Evolutionary conservation across 2,329 filamentous ascomycete genomes (phyloP).

Genomic region (Fusarium praegraminearum): DNA sequence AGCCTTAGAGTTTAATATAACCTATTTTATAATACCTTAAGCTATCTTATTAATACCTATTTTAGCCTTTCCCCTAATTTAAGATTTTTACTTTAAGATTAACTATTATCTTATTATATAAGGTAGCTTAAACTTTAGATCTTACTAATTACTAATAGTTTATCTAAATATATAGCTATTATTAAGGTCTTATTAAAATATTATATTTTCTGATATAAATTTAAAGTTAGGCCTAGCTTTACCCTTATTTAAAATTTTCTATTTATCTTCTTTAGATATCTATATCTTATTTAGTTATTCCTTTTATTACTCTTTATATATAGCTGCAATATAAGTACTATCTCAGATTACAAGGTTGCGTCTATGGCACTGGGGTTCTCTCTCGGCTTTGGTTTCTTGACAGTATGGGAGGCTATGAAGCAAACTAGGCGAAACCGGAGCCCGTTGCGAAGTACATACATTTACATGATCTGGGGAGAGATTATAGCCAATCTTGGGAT

Average conservation of each 20-base stretch:
- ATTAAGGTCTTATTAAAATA: neutral
- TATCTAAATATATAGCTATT: neutral
- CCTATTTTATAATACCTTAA: neutral
- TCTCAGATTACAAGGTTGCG: slow-evolving; percentile 43
- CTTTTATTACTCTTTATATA: neutral
- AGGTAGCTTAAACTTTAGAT: neutral
- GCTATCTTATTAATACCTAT: neutral
- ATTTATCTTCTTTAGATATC: neutral
- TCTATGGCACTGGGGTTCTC: slow-evolving; percentile 51
- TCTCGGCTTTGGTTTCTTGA: slow-evolving; percentile 58
- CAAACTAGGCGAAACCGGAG: slow-evolving; percentile 56
- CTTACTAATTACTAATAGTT: neutral
- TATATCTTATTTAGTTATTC: neutral
- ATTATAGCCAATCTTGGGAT: slow-evolving; percentile 56
- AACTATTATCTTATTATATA: neutral
- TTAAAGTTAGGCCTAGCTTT: neutral
- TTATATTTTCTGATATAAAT: neutral
- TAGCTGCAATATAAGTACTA: neutral
- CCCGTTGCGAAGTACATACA: slow-evolving; percentile 53
- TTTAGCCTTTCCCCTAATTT: neutral
- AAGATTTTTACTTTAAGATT: neutral
- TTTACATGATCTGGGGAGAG: slow-evolving; percentile 62
- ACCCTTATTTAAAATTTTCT: neutral
- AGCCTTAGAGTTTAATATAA: neutral
- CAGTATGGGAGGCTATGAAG: slow-evolving; percentile 56